Percentiles rank a stretch among this genome's conserved stretches.
Conservation (phyloP, 306 rosid species). For the Quercus variabilis region DNA sequence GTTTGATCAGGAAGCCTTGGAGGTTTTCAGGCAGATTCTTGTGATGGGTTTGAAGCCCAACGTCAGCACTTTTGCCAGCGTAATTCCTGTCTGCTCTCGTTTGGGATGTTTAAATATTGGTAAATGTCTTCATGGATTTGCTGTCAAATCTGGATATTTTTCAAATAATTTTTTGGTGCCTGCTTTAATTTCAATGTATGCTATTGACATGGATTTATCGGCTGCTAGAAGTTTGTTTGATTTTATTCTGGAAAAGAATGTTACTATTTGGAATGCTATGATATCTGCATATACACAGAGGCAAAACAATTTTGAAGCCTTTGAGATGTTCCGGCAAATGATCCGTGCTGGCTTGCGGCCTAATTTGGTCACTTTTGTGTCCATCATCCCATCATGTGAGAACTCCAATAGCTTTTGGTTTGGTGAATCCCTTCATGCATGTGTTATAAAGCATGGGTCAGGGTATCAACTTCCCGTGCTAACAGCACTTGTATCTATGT, state of each 20-base stretch:
- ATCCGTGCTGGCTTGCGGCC: conserved; percentile 9
- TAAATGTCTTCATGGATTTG: conserved; percentile 28
- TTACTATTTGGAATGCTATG: conserved; percentile 31
- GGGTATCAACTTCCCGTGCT: conserved; percentile 21
- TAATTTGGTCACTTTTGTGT: conserved; percentile 27
- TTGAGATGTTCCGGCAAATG: conserved; percentile 21
- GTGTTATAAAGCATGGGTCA: conserved; percentile 26
- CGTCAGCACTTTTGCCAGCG: conserved; percentile 32
- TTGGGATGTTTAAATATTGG: conserved; percentile 20
- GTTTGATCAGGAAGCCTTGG: conserved; percentile 24
- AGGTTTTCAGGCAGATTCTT: conserved; percentile 13
- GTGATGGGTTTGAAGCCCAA: conserved; percentile 28
- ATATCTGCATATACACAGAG: conserved; percentile 30
- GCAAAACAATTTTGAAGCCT: conserved; percentile 18
- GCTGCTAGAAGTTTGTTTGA: conserved; percentile 32
- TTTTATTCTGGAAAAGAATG: conserved; percentile 12
- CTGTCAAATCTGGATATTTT: conserved; percentile 29
- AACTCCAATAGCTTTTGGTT: neutral
- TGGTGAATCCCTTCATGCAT: conserved; percentile 38
- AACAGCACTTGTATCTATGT: conserved; percentile 32
- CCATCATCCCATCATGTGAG: conserved; percentile 35
- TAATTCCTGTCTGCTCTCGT: conserved; percentile 36
- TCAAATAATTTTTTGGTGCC: conserved; percentile 24
- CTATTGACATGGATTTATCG: conserved; percentile 14
- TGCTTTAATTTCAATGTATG: conserved; percentile 35